These are phyloP conservation scores for Silene conica DNA, from an alignment of 148 eudicot genomes.

Conservation along the genomic window DNA sequence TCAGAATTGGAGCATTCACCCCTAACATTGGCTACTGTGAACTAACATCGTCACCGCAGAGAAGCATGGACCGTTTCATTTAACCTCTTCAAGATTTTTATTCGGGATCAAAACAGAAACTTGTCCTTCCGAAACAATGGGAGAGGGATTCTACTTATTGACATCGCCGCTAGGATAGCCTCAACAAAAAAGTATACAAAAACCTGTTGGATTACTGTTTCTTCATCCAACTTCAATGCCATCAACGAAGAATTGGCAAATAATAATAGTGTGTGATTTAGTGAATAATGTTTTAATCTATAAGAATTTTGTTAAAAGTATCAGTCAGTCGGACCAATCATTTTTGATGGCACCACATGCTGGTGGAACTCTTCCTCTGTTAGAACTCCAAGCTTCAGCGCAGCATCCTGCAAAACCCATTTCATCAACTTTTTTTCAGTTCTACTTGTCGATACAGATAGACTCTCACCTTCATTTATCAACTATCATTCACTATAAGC, in stretches of 20 bases:
- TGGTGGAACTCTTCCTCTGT: slow-evolving; percentile 78
- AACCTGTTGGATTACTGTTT: slow-evolving; percentile 17
- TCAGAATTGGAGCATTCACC: too few species aligned
- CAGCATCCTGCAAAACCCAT: slow-evolving; percentile 68
- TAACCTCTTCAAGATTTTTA: too few species aligned
- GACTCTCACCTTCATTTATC: too few species aligned
- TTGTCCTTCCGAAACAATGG: slow-evolving; percentile 10
- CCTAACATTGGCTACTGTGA: too few species aligned
- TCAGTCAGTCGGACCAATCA: slow-evolving; percentile 91
- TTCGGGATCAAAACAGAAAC: neutral
- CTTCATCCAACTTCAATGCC: slow-evolving; percentile 12
- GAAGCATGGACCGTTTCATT: too few species aligned
- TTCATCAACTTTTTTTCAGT: neutral
- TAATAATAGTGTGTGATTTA: neutral
- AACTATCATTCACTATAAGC: neutral
- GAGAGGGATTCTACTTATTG: slow-evolving; percentile 26
- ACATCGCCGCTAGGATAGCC: slow-evolving; percentile 22
- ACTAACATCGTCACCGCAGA: too few species aligned
- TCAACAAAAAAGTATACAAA: slow-evolving; percentile 11
- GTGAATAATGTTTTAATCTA: neutral
- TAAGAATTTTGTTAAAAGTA: neutral
- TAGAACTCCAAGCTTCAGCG: slow-evolving; percentile 74
- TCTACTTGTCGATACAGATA: too few species aligned
- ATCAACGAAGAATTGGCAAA: neutral
- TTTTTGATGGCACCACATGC: slow-evolving; percentile 80